Evolutionary conservation across 2,329 filamentous ascomycete species (phyloP), one percentile per base, ranked within the genome.

Genomic region (Penicillium decumbens): DNA sequence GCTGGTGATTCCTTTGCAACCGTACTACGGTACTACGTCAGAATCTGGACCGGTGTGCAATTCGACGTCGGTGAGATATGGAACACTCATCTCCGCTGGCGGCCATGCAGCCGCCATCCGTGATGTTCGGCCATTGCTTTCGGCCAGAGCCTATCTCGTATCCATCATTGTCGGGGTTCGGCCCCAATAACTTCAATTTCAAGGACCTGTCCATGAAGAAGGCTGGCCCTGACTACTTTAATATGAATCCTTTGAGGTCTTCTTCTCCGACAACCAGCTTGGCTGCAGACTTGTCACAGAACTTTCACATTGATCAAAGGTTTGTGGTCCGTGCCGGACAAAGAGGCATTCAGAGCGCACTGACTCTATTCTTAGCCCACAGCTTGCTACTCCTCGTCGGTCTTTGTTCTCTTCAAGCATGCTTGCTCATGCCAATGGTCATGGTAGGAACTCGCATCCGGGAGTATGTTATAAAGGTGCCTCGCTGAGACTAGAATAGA

Each of bases 251-350:
- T 45, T 77, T 89, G 63, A 83, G 83, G 59, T 89, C 89, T 42
- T 95, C 91, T 18, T 98, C 93, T 49, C 93, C 93, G 5, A 91
- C 90, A 30, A 84, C 89, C 45, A 95, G 89, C 65, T 77, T 98
- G 60, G 92, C 91, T 37, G 91, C 90, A 54, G 93, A 98, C 73
- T 80, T 97, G 62, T 96, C 91, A 50, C 90, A 95, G 68, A 98
- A 97, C 76, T 95, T 97, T 69, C 88, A 92, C 68, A 88, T 97
- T 69, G 91, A 96, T 72, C 89, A 87, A 66, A 96, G 91, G 92
- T 96, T 77, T 60, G 80, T 66, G 45, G 37, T n/a, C 13, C 6
- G n/a, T 20, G n/a, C 2, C 33, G 24, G 9, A 29, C 24, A 47
- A 47, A 42, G 43, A 53, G 38, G 27, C 12, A 25, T 42, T n/a